Base-by-base conservation (phyloP, 2,329 filamentous ascomycete species). In the Biscogniauxia marginata region DNA sequence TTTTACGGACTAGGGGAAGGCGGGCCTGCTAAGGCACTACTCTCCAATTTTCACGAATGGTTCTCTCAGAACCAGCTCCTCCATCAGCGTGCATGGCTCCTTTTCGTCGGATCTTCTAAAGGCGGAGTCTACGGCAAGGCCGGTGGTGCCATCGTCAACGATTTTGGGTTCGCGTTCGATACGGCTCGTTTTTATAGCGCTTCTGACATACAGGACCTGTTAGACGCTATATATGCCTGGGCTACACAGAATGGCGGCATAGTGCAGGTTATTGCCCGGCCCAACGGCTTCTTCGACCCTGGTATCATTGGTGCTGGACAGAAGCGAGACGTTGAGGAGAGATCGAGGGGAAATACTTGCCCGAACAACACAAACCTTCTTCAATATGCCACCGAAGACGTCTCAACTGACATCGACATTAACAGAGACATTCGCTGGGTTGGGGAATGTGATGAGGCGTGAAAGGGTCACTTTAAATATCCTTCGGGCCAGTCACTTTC, bases 361-460 rank as follows among this genome's bases (percentile, higher is more conserved):
- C 47, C 47, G 7, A 23, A 20, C 21, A 25, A 49, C 23, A 49
- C 16, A 23, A 20, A 49, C 47, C 30, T 49, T 13, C 23, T 49
- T 8, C 20, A 49, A 23, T 49, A 49, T 18, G 47, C 20, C 13
- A 49, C 47, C 16, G 23, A 25, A 16, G 7, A 22, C 20, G 47
- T 49, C 16, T 24, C 21, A 24, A 25, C 19, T 7, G 47, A 49
- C 30, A 13, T 25, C 20, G 21, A 24, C 30, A 22, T 49, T 23
- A 25, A 24, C 47, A 49, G 30, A 13, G 16, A 22, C 47, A 16
- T 49, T n/a, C 47, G 47, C 20, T 49, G 21, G 21, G 47, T 3
- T 25, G 47, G 47, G 4, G 23, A 49, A 20, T 49, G 47, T 71
- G 71, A 83, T 23, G 82, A 88, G n/a, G n/a, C n/a, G n/a, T n/a